Percentiles rank a stretch among this genome's conserved stretches.
These are phyloP conservation scores for Lasiodiplodia hormozganensis DNA, from an alignment of 2,329 filamentous ascomycete species.

Conservation along the genomic window DNA sequence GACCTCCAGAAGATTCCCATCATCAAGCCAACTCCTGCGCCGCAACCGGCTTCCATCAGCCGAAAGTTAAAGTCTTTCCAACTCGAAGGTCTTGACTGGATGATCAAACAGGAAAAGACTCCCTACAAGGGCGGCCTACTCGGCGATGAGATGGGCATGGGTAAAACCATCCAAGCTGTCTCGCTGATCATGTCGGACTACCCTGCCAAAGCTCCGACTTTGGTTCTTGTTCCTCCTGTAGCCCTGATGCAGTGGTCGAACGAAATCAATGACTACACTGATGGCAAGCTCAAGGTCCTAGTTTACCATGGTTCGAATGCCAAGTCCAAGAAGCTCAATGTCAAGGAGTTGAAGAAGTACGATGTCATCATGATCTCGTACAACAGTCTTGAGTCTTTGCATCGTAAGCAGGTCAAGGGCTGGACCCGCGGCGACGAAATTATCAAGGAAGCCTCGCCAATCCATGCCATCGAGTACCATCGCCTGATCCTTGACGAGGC, in stretches of 20 bases:
- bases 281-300: constrained; percentile 87
- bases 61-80: constrained; percentile 92
- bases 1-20: constrained; percentile 72
- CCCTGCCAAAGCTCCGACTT: constrained; percentile 78
- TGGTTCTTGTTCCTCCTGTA: constrained; percentile 91
- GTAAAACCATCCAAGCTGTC: constrained; percentile 97
- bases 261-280: constrained; percentile 71
- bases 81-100: constrained; percentile 92
- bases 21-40: constrained; percentile 68
- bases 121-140: constrained; percentile 88
- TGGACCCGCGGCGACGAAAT: constrained; percentile 81
- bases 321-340: constrained; percentile 78
- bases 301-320: constrained; percentile 88
- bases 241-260: constrained; percentile 91
- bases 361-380: constrained; percentile 98
- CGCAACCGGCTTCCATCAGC: constrained; percentile 78
- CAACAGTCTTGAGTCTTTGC: constrained; percentile 87
- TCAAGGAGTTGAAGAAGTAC: constrained; percentile 78
- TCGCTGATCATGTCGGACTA: constrained; percentile 98
- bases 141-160: constrained; percentile 98
- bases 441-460: constrained; percentile 76
- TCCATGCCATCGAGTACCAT: constrained; percentile 88
- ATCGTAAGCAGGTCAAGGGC: constrained; percentile 90
- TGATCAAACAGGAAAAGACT: constrained; percentile 86
- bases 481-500: constrained; percentile 94